Percentiles rank a stretch among this genome's conserved stretches.
Conservation (phyloP, 106 monocot species). For the Narthecium ossifragum region DNA sequence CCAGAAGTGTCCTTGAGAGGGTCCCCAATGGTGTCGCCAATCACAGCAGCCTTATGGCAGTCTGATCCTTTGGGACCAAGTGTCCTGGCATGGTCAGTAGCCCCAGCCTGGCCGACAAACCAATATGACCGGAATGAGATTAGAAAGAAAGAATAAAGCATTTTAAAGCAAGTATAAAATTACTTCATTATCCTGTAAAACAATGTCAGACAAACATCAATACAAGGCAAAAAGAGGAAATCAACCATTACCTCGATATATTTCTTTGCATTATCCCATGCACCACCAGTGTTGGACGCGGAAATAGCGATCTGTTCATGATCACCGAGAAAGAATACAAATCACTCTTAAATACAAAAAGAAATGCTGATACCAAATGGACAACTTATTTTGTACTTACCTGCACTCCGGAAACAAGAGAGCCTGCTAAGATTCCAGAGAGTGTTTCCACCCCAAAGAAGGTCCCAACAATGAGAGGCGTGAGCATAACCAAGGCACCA, state of each 20-base stretch:
- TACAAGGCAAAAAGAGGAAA: too few species aligned
- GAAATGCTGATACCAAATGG: background rate
- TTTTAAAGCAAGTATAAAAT: too few species aligned
- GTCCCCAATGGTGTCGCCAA: constrained; percentile 93
- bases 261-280: constrained; percentile 90
- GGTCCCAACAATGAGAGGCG: constrained; percentile 69
- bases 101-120: constrained; percentile 55
- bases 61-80: constrained; percentile 93
- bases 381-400: constrained; percentile 4
- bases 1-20: constrained; percentile 98
- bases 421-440: constrained; percentile 64
- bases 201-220: too few species aligned
- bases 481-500: constrained; percentile 77
- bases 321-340: background rate
- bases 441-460: constrained; percentile 75
- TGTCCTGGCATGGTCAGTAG: constrained; percentile 67
- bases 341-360: background rate
- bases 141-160: too few species aligned
- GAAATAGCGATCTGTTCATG: constrained; percentile 64
- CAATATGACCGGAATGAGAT: too few species aligned
- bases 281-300: constrained; percentile 76
- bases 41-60: constrained; percentile 86
- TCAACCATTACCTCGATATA: constrained; percentile 55
- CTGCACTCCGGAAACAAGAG: constrained; percentile 76
- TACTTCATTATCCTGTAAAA: too few species aligned